Conservation (phyloP, 306 rosid genomes). For the Cajanus cajan region DNA sequence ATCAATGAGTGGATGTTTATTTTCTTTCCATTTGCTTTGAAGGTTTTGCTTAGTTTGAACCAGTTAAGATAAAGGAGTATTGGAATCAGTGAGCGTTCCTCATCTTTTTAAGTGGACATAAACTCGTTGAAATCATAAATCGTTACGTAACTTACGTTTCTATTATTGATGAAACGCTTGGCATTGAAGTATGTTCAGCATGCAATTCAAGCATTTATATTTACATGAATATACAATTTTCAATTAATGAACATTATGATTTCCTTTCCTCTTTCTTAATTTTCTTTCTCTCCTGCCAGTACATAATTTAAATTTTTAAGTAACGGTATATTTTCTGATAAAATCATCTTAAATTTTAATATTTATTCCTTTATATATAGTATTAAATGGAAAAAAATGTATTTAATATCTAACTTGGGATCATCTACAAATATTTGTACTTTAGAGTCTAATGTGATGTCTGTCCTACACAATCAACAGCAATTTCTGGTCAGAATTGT, state of each 20-base stretch:
- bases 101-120: not conserved
- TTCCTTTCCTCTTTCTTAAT: not conserved
- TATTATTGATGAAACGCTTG: not conserved
- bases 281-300: no score
- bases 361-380: not conserved
- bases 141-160: not conserved
- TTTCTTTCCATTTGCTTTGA: constrained; percentile 12
- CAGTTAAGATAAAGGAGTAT: not conserved
- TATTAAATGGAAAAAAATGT: not conserved
- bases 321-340: no score
- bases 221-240: not conserved
- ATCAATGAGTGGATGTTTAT: constrained; percentile 24
- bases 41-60: constrained; percentile 7
- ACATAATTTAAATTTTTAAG: no score
- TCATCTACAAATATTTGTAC: not conserved
- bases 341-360: no score
- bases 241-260: not conserved
- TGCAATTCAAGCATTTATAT: not conserved
- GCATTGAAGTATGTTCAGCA: not conserved
- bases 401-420: not conserved
- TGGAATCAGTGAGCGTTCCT: not conserved
- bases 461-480: not conserved
- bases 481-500: constrained; percentile 15
- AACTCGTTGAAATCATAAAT: not conserved
- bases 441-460: not conserved